A percentile compares a stretch with the other conserved stretches of the same genome.
phyloP scores from a whole-genome alignment of 2,329 filamentous ascomycete species.

The Phyllosticta paracitricarpa region DNA sequence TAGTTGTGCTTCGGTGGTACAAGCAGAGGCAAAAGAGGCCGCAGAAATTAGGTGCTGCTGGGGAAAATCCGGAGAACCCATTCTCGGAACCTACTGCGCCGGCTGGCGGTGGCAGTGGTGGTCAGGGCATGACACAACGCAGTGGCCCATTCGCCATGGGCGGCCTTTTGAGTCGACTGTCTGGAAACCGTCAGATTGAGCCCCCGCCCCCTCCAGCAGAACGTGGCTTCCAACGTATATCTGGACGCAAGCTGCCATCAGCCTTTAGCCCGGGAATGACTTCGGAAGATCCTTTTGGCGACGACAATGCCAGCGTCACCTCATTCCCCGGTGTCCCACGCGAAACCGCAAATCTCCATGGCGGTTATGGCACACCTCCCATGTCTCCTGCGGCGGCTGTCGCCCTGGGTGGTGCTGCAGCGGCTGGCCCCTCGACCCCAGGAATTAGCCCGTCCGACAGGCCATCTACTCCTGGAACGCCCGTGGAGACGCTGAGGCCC shows the following conservation, averaged over 20 bases:
- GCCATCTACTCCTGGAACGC: conserved; percentile 15
- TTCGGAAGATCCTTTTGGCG: conserved; percentile 17
- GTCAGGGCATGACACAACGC: conserved; percentile 32
- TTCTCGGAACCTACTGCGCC: conserved; percentile 10
- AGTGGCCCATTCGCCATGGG: conserved; percentile 30
- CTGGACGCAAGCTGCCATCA: conserved; percentile 39
- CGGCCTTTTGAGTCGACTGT: conserved; percentile 27
- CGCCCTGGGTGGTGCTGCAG: not conserved
- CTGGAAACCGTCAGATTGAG: conserved; percentile 26
- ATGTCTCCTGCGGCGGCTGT: conserved; percentile 9
- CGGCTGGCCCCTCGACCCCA: conserved; percentile 2
- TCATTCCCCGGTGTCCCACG: conserved; percentile 30
- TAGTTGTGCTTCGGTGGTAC: conserved; percentile 45
- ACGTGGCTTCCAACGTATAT: conserved; percentile 37
- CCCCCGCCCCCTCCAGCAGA: conserved; percentile 18
- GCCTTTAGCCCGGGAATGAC: conserved; percentile 40
- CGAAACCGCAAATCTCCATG: conserved; percentile 26
- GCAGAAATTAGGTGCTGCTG: conserved; percentile 11
- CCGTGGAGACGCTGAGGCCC: conserved; percentile 26
- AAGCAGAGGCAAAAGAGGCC: conserved; percentile 23
- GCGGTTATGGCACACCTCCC: conserved; percentile 25
- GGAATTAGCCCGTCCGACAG: conserved; percentile 7
- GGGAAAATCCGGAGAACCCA: conserved; percentile 6
- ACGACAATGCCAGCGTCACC: conserved; percentile 19
- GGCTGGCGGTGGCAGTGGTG: conserved; percentile 1